These are phyloP conservation scores for Scortechinia acanthostroma DNA, from an alignment of 2,329 filamentous ascomycete species.

Conservation along the genomic window DNA sequence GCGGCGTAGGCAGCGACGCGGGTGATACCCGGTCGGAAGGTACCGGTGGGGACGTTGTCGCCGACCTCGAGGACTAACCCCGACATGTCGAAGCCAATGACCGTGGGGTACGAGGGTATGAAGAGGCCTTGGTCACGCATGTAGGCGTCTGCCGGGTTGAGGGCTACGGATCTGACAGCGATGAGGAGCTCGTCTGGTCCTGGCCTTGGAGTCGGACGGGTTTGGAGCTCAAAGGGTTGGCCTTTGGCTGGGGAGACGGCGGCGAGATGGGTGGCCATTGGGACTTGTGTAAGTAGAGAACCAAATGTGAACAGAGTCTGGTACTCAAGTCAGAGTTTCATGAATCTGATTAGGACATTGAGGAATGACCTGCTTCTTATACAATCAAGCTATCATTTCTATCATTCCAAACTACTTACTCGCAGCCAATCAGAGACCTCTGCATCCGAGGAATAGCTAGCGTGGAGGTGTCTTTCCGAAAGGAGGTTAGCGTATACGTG, in stretches of 20 bases:
- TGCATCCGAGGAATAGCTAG: conserved; percentile 15
- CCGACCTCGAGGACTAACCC: conserved; percentile 33
- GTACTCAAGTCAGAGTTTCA: not conserved
- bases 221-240: conserved; percentile 22
- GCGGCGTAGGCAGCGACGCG: conserved; percentile 28
- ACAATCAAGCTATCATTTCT: too few species aligned
- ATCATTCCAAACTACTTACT: not conserved
- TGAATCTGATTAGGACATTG: not conserved
- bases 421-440: conserved; percentile 14
- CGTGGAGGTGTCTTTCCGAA: conserved; percentile 4
- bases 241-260: conserved; percentile 23
- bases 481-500: conserved; percentile 6
- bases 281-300: conserved; percentile 3
- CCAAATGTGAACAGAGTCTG: not conserved
- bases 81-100: conserved; percentile 30
- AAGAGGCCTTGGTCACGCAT: conserved; percentile 33
- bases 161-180: conserved; percentile 33
- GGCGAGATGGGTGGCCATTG: conserved; percentile 29
- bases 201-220: conserved; percentile 31
- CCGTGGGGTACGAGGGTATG: conserved; percentile 28
- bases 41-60: conserved; percentile 18
- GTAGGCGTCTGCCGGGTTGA: conserved; percentile 35
- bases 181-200: conserved; percentile 36
- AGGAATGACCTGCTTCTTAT: not conserved
- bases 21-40: conserved; percentile 20